Base-by-base conservation (phyloP, 805 yeast species). In the Candida golubevii region DNA sequence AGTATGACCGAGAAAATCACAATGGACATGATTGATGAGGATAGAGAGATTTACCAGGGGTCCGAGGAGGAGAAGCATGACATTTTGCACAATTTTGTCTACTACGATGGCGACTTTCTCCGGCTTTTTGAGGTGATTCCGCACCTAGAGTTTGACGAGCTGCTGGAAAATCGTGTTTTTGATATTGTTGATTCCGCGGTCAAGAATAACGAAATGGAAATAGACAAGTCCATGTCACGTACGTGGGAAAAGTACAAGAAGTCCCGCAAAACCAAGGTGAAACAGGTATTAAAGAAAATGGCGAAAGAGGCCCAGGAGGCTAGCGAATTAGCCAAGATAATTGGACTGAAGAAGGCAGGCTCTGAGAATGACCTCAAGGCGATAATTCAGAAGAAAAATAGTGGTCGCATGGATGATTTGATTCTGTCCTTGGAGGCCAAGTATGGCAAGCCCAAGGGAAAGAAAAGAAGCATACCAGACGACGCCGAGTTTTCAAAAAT, bases 101-200 rank as follows among this genome's bases (percentile, higher is more conserved):
- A 71, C 52, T 72, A 73, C 36, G 74, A 78, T 11, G 96, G 96
- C 6, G 87, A 86, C 54, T 78, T 88, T 54, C 67, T 82, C 37
- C 69, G 71, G 40, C 66, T 88, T 6, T 85, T 88, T 57, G 95
- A 88, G 59, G 71, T 73, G 30, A 82, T 89, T 4, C 85, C 93
- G 8, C 96, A 89, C 62, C 72, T 85, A 41, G 89, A 84, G 49
- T 72, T 83, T 36, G 66, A 66, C 33, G 74, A 70, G 32, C 67
- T 59, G 0, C 88, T 83, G 53, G 95, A 86, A 55, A 63, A 62
- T 29, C 72, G 96, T 33, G 71, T 85, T 36, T 77, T 74, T 44
- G 60, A 59, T 2, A 70, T 81, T 1, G 75, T 88, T 27, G 66
- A 72, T 29, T 46, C 44, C 1, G 66, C 67, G 11, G 66, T 80